Percentiles rank a stretch among this genome's conserved stretches.
These are phyloP conservation scores for Ceratocystis harringtonii DNA, from an alignment of 2,329 filamentous ascomycete genomes.

Conservation along the genomic window DNA sequence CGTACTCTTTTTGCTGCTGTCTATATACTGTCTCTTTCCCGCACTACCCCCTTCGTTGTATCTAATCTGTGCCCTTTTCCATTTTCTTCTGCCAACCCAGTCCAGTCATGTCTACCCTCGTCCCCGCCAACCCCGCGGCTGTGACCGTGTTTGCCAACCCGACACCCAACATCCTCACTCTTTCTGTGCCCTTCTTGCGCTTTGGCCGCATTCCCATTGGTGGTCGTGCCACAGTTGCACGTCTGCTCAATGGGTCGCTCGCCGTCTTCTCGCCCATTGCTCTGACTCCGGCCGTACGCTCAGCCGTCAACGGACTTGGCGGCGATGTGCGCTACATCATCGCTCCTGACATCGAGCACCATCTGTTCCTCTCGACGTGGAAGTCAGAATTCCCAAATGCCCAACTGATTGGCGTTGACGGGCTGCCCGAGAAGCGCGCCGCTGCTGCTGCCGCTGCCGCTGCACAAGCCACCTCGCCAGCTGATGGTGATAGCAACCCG, in stretches of 20 bases:
- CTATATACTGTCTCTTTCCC: not conserved
- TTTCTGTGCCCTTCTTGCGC: slow-evolving; percentile 72
- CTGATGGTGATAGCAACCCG: slow-evolving; percentile 18
- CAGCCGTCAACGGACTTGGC: slow-evolving; percentile 48
- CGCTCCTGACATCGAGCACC: slow-evolving; percentile 82
- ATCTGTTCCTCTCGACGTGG: slow-evolving; percentile 86
- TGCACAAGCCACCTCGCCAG: slow-evolving; percentile 29
- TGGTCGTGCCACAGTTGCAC: slow-evolving; percentile 73
- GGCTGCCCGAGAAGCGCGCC: slow-evolving; percentile 67
- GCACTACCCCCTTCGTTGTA: not conserved
- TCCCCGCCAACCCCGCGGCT: slow-evolving; percentile 56
- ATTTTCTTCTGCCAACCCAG: not conserved
- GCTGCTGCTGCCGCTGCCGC: slow-evolving; percentile 30
- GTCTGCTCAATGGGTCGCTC: slow-evolving; percentile 59
- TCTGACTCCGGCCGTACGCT: slow-evolving; percentile 58
- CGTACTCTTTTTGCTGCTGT: not conserved
- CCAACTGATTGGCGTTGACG: slow-evolving; percentile 67
- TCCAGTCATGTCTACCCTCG: slow-evolving; percentile 27
- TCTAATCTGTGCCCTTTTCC: not conserved
- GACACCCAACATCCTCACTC: slow-evolving; percentile 60
- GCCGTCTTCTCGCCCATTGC: slow-evolving; percentile 87
- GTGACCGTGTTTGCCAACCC: slow-evolving; percentile 85
- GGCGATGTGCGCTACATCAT: slow-evolving; percentile 69
- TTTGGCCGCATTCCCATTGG: slow-evolving; percentile 70
- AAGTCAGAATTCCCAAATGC: slow-evolving; percentile 62